phyloP scores from a whole-genome alignment of 805 yeast genomes.

The Sugiyamaella americana region DNA sequence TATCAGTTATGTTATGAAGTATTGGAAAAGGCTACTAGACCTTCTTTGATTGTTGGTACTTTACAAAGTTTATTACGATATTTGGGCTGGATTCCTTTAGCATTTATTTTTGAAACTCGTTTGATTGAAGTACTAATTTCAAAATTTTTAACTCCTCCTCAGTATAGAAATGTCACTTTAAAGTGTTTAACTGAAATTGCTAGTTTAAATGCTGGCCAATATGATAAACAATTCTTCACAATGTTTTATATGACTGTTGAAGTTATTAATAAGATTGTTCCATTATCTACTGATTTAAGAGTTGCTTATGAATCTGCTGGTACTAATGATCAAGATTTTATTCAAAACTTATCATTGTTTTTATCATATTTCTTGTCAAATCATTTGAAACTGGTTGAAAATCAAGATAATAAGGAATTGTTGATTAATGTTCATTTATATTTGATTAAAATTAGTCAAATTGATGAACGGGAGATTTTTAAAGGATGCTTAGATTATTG shows the following conservation, averaged over 20 bases:
- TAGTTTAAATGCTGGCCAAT: constrained; percentile 49
- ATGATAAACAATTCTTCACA: constrained; percentile 51
- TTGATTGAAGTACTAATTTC: constrained; percentile 63
- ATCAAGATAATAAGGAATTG: constrained; percentile 49
- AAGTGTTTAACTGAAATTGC: constrained; percentile 87
- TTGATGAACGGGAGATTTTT: constrained; percentile 93
- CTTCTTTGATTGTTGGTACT: constrained; percentile 79
- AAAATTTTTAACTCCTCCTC: constrained; percentile 70
- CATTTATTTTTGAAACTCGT: constrained; percentile 84
- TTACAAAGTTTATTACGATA: constrained; percentile 75
- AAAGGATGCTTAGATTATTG: constrained; percentile 95
- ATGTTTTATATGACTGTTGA: constrained; percentile 73
- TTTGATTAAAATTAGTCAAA: constrained; percentile 75
- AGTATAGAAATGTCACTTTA: constrained; percentile 75
- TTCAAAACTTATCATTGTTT: constrained; percentile 93
- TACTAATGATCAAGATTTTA: constrained; percentile 83
- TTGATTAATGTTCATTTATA: constrained; percentile 71
- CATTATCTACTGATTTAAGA: constrained; percentile 64
- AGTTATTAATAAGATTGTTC: constrained; percentile 60
- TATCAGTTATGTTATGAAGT: constrained; percentile 92
- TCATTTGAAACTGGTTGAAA: constrained; percentile 55
- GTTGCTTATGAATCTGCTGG: constrained; percentile 67
- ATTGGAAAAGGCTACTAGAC: constrained; percentile 79
- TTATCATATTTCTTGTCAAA: constrained; percentile 75
- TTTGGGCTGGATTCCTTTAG: constrained; percentile 90